A percentile compares a stretch with the other conserved stretches of the same genome.
phyloP scores from a whole-genome alignment of 148 eudicot species.

The Agrostemma githago region DNA sequence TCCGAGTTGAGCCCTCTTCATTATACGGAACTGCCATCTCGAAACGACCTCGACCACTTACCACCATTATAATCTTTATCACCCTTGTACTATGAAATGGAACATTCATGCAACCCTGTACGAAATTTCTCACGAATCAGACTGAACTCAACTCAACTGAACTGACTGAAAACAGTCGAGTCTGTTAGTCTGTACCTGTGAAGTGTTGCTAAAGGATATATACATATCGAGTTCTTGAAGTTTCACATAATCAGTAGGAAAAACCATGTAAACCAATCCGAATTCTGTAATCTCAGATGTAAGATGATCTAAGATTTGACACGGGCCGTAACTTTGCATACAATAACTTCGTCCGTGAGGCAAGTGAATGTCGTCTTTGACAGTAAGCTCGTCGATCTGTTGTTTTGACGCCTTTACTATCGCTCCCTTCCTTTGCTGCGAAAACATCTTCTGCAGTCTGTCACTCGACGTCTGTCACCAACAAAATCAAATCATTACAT shows the following conservation, averaged over 20 bases:
- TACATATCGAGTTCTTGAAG: conserved; percentile 43
- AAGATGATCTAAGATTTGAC: conserved; percentile 44
- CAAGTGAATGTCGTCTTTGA: conserved; percentile 18
- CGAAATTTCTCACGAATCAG: background rate
- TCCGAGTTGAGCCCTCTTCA: conserved; percentile 17
- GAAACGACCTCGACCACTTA: conserved; percentile 54
- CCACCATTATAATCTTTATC: conserved; percentile 45
- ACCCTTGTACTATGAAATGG: conserved; percentile 62
- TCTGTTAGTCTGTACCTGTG: conserved; percentile 31
- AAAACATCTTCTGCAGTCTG: conserved; percentile 35
- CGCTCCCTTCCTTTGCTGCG: conserved; percentile 39
- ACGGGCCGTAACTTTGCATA: conserved; percentile 26
- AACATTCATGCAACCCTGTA: conserved; percentile 51
- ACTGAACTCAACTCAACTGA: too few species aligned
- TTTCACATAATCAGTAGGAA: conserved; percentile 30
- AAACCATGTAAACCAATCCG: conserved; percentile 47
- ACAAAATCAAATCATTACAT: background rate
- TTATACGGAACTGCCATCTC: conserved; percentile 65
- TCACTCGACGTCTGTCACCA: conserved; percentile 37
- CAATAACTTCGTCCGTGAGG: conserved; percentile 20
- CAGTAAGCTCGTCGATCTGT: conserved; percentile 61
- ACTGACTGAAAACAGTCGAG: too few species aligned
- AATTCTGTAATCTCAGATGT: conserved; percentile 32
- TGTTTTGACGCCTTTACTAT: conserved; percentile 53
- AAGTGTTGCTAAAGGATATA: conserved; percentile 52